Evolutionary conservation across 148 eudicot genomes (phyloP), one percentile per base, ranked within the genome.

Genomic region (Chenopodium suecicum): DNA sequence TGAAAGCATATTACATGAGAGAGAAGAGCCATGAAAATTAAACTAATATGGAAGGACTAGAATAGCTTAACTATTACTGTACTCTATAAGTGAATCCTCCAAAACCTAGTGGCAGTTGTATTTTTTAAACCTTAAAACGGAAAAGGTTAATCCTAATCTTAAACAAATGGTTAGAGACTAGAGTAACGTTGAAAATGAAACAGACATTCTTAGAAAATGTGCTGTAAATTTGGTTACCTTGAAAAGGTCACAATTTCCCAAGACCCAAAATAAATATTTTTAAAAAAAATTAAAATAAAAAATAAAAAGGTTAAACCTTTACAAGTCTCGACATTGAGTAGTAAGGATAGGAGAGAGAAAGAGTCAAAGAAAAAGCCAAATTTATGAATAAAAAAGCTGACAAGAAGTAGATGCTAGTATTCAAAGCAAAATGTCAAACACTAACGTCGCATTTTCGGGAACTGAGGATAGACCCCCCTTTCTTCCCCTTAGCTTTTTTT

Each of bases 341-440:
- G 66, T 0, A 68, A 31, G 13, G 20, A 32, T 19, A 81, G 74
- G 58, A n/a, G 46, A 25, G 22, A 27, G 79, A 29, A 78, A 37
- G 73, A 79, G 86, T 75, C 76, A 77, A 84, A 80, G 58, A 84
- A 80, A 37, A 80, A 84, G 83, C 81, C 86, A 84, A 84, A 84
- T 44, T 2, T 44, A 54, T 19, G 17, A 64, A 13, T 14, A 56
- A 56, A 64, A 80, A 85, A 67, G 84, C 71, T 73, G 82, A 73
- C 75, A 77, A 58, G 16, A 3, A 4, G 41, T 31, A 64, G 83
- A 77, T 69, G 86, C 72, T n/a, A 72, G 73, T 50, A 29, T 50
- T 77, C 79, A 77, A 72, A 72, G 81, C 84, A 81, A 77, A 85
- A 85, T 85, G 87, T 85, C 87, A 85, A 85, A 85, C 52, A 80